These are phyloP conservation scores for Beauveria medogensis DNA, from an alignment of 2,329 filamentous ascomycete species.

Conservation along the genomic window DNA sequence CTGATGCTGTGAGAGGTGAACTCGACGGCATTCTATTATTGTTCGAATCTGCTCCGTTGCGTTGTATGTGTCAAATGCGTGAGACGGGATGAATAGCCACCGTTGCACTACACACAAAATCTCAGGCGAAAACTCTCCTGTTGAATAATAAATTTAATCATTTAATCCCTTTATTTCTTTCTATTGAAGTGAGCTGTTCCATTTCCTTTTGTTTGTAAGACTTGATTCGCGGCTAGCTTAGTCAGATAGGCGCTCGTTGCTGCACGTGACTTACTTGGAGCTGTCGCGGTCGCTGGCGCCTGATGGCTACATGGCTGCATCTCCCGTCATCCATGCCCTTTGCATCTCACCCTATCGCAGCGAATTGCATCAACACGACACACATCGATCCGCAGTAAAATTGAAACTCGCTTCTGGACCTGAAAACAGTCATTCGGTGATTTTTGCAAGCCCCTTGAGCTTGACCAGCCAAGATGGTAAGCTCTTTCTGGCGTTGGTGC, in stretches of 20 bases:
- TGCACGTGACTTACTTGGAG: conserved; percentile 25
- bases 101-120: background rate
- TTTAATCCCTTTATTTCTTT: too few relatives aligned
- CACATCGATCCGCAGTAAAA: conserved; percentile 12
- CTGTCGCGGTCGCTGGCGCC: conserved; percentile 41
- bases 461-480: conserved; percentile 28
- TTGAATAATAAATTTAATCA: background rate
- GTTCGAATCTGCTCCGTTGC: conserved; percentile 4
- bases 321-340: conserved; percentile 26
- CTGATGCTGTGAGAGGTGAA: conserved; percentile 6
- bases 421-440: background rate
- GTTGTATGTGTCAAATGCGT: background rate
- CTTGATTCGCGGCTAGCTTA: background rate
- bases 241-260: background rate
- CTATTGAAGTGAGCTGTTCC: background rate
- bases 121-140: background rate
- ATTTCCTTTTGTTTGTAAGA: background rate
- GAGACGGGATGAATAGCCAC: background rate
- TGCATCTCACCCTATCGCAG: conserved; percentile 16
- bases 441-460: conserved; percentile 20
- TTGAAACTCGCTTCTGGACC: background rate
- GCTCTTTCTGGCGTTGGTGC: conserved; percentile 12
- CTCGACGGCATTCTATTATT: conserved; percentile 6
- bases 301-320: conserved; percentile 24
- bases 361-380: conserved; percentile 17